Conservation (phyloP, 345 rosid genomes). For the Eucalyptus melliodora region DNA sequence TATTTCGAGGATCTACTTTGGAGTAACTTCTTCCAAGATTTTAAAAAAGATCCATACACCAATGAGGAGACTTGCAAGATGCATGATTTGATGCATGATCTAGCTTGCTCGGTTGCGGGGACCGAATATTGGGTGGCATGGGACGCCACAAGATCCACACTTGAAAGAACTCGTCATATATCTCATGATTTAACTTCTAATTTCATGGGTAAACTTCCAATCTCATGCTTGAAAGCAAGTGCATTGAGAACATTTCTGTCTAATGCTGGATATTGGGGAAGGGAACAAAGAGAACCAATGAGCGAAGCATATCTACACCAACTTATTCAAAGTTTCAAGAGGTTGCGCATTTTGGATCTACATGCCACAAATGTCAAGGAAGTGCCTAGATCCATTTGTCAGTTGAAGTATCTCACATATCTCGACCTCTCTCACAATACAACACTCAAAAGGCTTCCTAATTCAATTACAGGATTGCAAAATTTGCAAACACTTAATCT, state of each 20-base stretch:
- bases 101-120: neutral
- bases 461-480: neutral
- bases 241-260: neutral
- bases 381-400: too few relatives aligned
- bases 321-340: too few relatives aligned
- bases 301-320: too few relatives aligned
- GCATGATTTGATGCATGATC: neutral
- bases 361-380: too few relatives aligned
- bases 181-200: neutral
- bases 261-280: too few relatives aligned
- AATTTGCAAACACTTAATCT: neutral
- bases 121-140: neutral
- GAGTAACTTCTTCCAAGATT: too few relatives aligned
- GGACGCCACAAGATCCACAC: neutral
- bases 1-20: too few relatives aligned
- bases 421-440: too few relatives aligned
- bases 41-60: too few relatives aligned
- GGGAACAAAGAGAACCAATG: too few relatives aligned
- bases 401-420: too few relatives aligned
- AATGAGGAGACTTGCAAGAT: neutral
- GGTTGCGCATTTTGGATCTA: too few relatives aligned
- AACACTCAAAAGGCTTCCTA: neutral
- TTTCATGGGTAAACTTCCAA: neutral
- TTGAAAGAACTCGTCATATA: neutral
- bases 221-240: neutral